These are phyloP conservation scores for Spraguea lophii DNA, from an alignment of 371 early-diverging fungal species.

Conservation along the genomic window DNA sequence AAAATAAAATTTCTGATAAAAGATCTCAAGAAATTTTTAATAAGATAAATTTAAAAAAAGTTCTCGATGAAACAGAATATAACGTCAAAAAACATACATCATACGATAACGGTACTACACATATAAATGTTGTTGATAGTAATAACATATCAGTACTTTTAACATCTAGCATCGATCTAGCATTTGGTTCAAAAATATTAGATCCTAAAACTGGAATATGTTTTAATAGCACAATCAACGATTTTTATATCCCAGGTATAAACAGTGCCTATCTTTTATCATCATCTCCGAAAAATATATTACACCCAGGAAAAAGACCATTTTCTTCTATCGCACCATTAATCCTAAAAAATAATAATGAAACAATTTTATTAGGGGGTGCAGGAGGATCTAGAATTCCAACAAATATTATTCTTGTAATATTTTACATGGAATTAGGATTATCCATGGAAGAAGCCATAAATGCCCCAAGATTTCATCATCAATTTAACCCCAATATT, in stretches of 20 bases:
- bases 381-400: constrained; percentile 79
- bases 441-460: constrained; percentile 55
- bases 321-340: constrained; percentile 66
- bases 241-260: constrained; percentile 67
- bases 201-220: constrained; percentile 80
- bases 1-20: constrained; percentile 51
- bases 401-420: constrained; percentile 57
- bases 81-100: constrained; percentile 5
- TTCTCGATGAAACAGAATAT: constrained; percentile 15
- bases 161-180: constrained; percentile 63
- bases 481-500: constrained; percentile 64
- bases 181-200: constrained; percentile 75
- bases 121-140: constrained; percentile 65
- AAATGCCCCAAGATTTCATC: constrained; percentile 60
- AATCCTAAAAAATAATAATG: constrained; percentile 55
- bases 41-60: constrained; percentile 15
- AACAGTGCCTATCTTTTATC: constrained; percentile 61
- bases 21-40: constrained; percentile 50
- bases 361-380: constrained; percentile 63
- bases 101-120: constrained; percentile 85
- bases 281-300: constrained; percentile 61
- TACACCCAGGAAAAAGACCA: constrained; percentile 67
- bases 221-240: constrained; percentile 88
- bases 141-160: constrained; percentile 63
- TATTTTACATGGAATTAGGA: constrained; percentile 57